Conservation (phyloP, 1,284 basidiomycete genomes). For the Hemileia vastatrix region DNA sequence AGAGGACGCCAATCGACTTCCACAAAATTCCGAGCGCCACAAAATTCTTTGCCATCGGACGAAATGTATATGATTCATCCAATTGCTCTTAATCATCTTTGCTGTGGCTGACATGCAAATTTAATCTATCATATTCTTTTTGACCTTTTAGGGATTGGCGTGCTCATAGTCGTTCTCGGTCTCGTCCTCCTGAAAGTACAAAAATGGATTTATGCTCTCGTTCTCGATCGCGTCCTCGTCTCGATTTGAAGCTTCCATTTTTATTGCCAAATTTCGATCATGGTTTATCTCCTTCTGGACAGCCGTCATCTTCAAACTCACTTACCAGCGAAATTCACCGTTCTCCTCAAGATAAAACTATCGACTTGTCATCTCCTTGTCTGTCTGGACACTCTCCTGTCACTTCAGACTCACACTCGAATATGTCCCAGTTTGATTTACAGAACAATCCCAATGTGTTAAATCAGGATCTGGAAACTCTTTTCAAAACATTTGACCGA, state of each 20-base stretch:
- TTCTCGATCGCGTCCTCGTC: slow-evolving; percentile 6
- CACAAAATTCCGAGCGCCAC: no score
- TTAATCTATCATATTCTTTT: no score
- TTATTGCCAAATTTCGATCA: not conserved
- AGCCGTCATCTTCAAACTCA: not conserved
- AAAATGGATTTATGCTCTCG: slow-evolving; percentile 4
- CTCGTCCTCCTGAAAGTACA: slow-evolving; percentile 3
- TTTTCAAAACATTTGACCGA: no score
- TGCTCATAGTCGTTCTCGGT: slow-evolving; percentile 19
- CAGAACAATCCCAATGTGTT: no score
- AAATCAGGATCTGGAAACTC: no score
- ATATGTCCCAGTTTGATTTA: not conserved
- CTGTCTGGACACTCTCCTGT: no score
- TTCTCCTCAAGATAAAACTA: not conserved
- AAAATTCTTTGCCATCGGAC: no score
- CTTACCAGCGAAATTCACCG: not conserved
- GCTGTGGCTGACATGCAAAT: no score
- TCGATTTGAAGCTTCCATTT: no score
- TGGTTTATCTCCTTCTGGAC: not conserved
- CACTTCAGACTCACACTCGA: not conserved
- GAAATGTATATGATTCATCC: no score
- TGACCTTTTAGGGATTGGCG: slow-evolving; percentile 23
- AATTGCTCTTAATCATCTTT: no score
- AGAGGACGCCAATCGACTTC: no score
- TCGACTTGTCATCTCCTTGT: not conserved